phyloP scores from a whole-genome alignment of 306 rosid genomes.

The Quercus mongolica region DNA sequence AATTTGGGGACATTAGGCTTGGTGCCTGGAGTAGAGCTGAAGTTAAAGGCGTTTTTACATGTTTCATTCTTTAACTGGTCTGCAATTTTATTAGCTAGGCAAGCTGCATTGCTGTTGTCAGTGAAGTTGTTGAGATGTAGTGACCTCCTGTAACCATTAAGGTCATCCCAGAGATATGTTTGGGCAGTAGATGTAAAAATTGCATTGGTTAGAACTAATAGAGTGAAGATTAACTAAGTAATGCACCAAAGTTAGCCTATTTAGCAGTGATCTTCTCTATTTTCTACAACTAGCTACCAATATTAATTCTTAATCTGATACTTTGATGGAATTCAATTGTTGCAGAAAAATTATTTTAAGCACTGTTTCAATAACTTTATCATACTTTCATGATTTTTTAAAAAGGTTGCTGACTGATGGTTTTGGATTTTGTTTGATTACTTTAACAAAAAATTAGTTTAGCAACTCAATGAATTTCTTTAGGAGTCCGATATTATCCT shows the following conservation, averaged over 20 bases:
- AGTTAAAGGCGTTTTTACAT: not conserved
- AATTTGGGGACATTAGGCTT: not conserved
- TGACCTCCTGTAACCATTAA: slow-evolving; percentile 8
- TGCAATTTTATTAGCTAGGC: slow-evolving; percentile 22
- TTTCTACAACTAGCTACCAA: no score
- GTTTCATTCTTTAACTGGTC: not conserved
- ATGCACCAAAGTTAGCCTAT: no score
- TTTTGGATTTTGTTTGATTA: not conserved
- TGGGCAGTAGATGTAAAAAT: not conserved
- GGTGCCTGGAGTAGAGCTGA: not conserved
- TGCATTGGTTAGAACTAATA: not conserved
- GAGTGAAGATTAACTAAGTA: not conserved
- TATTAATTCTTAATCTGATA: no score
- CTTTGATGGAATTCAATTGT: no score
- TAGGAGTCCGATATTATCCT: no score
- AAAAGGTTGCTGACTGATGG: not conserved
- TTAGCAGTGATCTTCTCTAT: no score
- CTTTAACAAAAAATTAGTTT: not conserved
- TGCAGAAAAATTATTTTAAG: no score
- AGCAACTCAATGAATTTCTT: not conserved
- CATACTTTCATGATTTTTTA: no score
- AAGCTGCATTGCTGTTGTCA: not conserved
- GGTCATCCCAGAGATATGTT: not conserved
- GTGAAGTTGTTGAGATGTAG: not conserved
- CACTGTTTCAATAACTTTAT: no score